Percentiles rank a stretch among this genome's conserved stretches.
Evolutionary conservation across 306 rosid species (phyloP).

Genomic region (Styphnolobium japonicum): DNA sequence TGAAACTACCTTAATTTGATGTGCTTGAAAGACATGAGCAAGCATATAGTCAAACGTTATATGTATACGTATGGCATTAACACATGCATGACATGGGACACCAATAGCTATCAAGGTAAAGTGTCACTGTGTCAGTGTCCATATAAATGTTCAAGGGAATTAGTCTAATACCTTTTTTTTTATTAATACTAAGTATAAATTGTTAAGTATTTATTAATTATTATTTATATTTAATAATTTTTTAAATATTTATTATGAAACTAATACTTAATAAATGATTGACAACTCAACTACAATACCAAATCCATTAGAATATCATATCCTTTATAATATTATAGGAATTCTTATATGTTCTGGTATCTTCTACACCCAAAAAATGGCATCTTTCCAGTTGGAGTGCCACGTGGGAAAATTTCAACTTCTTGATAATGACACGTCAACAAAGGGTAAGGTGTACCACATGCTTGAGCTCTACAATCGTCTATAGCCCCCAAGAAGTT

Average conservation of each 20-base stretch:
- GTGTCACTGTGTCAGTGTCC: constrained; percentile 50
- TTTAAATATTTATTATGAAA: too few relatives aligned
- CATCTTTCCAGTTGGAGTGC: constrained; percentile 6
- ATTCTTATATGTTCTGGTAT: too few relatives aligned
- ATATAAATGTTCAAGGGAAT: constrained; percentile 26
- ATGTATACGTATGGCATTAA: neutral
- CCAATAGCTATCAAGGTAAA: constrained; percentile 31
- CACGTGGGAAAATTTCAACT: constrained; percentile 11
- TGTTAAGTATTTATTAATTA: too few relatives aligned
- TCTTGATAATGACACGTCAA: constrained; percentile 54
- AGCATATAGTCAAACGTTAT: constrained; percentile 18
- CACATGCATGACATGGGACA: constrained; percentile 34
- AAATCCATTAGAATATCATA: too few relatives aligned
- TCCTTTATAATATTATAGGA: too few relatives aligned
- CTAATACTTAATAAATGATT: too few relatives aligned
- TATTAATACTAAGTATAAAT: too few relatives aligned
- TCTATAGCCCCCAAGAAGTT: neutral
- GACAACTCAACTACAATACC: too few relatives aligned
- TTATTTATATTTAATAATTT: too few relatives aligned
- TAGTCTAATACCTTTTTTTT: too few relatives aligned
- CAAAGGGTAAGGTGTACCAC: constrained; percentile 38
- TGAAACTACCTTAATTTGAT: neutral
- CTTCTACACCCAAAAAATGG: too few relatives aligned
- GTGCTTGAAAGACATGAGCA: neutral
- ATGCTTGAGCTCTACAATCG: neutral